These are phyloP conservation scores for Epicoccum nigrum DNA, from an alignment of 2,329 filamentous ascomycete genomes.

Conservation along the genomic window DNA sequence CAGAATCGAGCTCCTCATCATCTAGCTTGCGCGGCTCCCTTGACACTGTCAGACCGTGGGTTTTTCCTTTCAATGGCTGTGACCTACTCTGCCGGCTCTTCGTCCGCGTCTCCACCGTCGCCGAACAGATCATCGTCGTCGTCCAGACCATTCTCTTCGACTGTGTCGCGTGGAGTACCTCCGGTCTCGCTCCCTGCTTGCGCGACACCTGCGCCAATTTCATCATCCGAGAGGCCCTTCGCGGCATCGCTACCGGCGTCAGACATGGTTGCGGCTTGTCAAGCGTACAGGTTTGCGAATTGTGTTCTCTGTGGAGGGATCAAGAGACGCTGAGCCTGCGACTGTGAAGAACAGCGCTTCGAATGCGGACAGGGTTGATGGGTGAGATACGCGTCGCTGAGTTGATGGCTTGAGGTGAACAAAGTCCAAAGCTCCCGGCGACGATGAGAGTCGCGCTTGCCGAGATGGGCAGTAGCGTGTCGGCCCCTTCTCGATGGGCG, in stretches of 20 bases:
- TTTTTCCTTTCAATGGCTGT: slow-evolving; percentile 24
- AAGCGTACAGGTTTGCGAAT: slow-evolving; percentile 9
- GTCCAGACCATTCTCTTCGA: slow-evolving; percentile 39
- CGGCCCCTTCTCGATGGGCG: slow-evolving; percentile 40
- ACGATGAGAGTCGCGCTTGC: slow-evolving; percentile 24
- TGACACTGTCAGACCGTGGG: slow-evolving; percentile 5
- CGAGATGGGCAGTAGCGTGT: slow-evolving; percentile 28
- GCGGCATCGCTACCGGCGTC: slow-evolving; percentile 29
- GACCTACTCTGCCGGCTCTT: slow-evolving; percentile 40
- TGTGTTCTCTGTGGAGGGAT: neutral
- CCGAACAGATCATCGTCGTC: slow-evolving; percentile 55
- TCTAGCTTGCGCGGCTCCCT: slow-evolving; percentile 58
- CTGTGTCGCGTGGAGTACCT: slow-evolving; percentile 36
- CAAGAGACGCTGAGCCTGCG: slow-evolving; percentile 1
- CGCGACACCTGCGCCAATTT: slow-evolving; percentile 41
- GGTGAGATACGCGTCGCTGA: slow-evolving; percentile 15
- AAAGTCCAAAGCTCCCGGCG: slow-evolving; percentile 33
- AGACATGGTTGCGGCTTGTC: slow-evolving; percentile 42
- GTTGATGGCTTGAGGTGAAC: slow-evolving; percentile 17
- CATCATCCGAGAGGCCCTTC: slow-evolving; percentile 41
- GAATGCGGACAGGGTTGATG: neutral
- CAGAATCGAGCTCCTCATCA: slow-evolving; percentile 67
- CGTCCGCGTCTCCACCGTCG: slow-evolving; percentile 48
- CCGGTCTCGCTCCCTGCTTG: slow-evolving; percentile 40
- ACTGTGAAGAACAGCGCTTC: neutral